phyloP scores from a whole-genome alignment of 352 stramenopile genomes.

The Phytophthora fragariae region DNA sequence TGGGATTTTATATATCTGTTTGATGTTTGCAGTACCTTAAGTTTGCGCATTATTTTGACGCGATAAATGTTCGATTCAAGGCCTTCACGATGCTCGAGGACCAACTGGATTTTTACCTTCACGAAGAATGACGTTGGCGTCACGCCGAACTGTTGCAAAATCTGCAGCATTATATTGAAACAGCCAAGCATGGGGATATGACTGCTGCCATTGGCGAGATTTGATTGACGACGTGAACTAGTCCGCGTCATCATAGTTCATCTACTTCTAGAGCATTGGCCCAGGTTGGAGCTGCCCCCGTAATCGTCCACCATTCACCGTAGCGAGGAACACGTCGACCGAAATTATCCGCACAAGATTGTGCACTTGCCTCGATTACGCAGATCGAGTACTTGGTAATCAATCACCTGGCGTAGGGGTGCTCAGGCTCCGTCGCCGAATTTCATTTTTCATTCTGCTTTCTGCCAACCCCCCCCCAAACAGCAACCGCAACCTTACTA shows the following conservation, averaged over 20 bases:
- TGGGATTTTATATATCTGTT: neutral
- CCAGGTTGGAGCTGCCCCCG: neutral
- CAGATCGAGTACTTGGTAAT: no score
- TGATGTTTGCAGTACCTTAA: neutral
- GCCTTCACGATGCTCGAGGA: no score
- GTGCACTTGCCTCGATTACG: neutral
- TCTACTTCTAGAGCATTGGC: neutral
- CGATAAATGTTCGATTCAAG: neutral
- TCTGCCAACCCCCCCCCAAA: no score
- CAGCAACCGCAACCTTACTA: neutral
- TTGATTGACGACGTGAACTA: neutral
- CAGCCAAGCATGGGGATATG: neutral
- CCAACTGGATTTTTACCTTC: no score
- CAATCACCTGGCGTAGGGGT: no score
- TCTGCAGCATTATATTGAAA: neutral
- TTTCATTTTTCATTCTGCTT: no score
- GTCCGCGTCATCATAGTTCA: neutral
- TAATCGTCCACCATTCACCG: neutral
- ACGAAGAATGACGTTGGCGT: no score
- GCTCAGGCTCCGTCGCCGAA: no score
- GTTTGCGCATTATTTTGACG: neutral
- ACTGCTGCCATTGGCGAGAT: neutral
- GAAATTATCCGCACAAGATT: neutral
- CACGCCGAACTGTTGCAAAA: neutral
- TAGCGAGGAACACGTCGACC: no score